These are phyloP conservation scores for Cryptosporidium ubiquitum DNA, from an alignment of 169 alveolate genomes.

Conservation along the genomic window DNA sequence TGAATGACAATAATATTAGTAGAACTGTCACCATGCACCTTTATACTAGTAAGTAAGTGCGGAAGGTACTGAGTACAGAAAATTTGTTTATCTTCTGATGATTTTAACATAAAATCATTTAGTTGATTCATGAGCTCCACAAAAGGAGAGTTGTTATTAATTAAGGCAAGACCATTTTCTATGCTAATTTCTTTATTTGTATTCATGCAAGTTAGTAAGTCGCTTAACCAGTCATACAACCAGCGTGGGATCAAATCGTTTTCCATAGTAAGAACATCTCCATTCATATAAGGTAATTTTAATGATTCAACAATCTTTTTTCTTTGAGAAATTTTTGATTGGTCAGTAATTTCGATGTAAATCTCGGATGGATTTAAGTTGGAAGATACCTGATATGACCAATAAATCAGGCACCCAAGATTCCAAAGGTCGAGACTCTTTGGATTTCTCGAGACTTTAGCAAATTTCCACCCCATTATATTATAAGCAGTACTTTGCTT, in stretches of 20 bases:
- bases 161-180: slow-evolving; percentile 46
- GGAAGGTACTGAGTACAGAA: slow-evolving; percentile 69
- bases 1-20: slow-evolving; percentile 39
- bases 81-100: slow-evolving; percentile 18
- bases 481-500: slow-evolving; percentile 53
- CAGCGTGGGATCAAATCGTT: slow-evolving; percentile 40
- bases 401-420: slow-evolving; percentile 58
- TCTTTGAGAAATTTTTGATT: slow-evolving; percentile 10
- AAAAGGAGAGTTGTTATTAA: slow-evolving; percentile 47
- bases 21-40: not conserved
- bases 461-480: slow-evolving; percentile 67
- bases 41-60: slow-evolving; percentile 39
- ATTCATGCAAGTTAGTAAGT: slow-evolving; percentile 31
- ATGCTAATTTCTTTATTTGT: slow-evolving; percentile 33
- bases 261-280: slow-evolving; percentile 22
- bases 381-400: slow-evolving; percentile 56
- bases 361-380: slow-evolving; percentile 1
- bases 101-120: slow-evolving; percentile 34
- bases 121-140: slow-evolving; percentile 67
- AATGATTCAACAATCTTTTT: slow-evolving; percentile 18
- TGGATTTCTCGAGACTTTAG: slow-evolving; percentile 48
- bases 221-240: slow-evolving; percentile 61
- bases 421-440: slow-evolving; percentile 51
- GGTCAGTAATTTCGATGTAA: not conserved
- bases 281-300: slow-evolving; percentile 55